Conservation (phyloP, 1,284 basidiomycete species). For the Marasmius sp. region DNA sequence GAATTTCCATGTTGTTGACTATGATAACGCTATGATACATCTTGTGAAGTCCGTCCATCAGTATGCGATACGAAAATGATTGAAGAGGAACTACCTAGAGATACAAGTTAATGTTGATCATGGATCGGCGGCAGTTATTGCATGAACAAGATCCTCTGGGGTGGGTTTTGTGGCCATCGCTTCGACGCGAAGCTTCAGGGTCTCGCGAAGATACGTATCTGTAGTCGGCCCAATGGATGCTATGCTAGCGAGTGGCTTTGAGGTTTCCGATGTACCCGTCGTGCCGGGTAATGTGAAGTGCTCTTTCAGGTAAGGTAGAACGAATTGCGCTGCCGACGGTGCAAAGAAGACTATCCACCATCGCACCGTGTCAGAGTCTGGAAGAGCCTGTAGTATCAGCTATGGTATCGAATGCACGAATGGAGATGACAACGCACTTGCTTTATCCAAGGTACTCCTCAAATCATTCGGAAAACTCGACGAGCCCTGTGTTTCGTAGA, state of each 20-base stretch:
- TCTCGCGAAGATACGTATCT: conserved; percentile 45
- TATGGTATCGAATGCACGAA: background rate
- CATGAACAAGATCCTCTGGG: conserved; percentile 47
- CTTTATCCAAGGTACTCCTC: conserved; percentile 26
- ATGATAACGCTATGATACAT: background rate
- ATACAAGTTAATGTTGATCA: too few relatives aligned
- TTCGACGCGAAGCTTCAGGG: conserved; percentile 48
- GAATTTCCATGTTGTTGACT: background rate
- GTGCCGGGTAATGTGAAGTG: conserved; percentile 36
- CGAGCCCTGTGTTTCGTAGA: conserved; percentile 66
- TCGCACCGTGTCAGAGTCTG: conserved; percentile 5
- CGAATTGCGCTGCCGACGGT: conserved; percentile 65
- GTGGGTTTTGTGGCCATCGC: conserved; percentile 56
- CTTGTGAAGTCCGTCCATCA: too few relatives aligned
- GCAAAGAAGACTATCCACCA: conserved; percentile 81
- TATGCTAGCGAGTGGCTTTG: conserved; percentile 24
- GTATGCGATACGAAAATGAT: too few relatives aligned
- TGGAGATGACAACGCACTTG: background rate
- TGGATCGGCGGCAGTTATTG: conserved; percentile 25
- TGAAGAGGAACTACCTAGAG: too few relatives aligned
- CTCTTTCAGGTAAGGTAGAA: conserved; percentile 47
- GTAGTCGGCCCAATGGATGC: conserved; percentile 75
- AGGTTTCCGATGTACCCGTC: background rate
- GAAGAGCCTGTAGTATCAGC: background rate
- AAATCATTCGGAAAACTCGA: conserved; percentile 50